Evolutionary conservation across 2,329 filamentous ascomycete genomes (phyloP).

Genomic region (Beauveria brongniartii): DNA sequence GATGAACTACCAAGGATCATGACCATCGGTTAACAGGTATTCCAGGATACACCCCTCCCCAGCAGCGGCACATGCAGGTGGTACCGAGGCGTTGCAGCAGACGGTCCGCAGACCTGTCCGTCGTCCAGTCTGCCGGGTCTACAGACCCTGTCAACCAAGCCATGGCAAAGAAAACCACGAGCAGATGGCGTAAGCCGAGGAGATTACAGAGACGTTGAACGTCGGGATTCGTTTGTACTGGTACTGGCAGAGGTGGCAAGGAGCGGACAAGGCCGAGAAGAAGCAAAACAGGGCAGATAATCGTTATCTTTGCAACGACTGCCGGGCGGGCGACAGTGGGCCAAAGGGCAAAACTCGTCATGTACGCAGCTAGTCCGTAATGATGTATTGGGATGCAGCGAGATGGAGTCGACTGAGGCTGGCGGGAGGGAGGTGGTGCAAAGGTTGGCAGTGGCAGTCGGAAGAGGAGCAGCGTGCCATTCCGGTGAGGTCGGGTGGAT

Average conservation of each 20-base stretch:
- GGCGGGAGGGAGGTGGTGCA: not conserved
- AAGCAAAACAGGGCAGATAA: not conserved
- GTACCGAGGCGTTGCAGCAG: not conserved
- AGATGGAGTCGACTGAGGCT: conserved; percentile 3
- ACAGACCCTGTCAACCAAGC: not conserved
- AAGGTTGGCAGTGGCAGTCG: not conserved
- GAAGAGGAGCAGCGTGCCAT: conserved; percentile 6
- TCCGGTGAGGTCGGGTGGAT: conserved; percentile 1
- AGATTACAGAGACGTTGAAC: conserved; percentile 1
- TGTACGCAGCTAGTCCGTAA: not conserved
- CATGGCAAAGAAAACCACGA: not conserved
- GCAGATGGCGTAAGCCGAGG: not conserved
- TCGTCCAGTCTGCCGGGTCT: conserved; percentile 4
- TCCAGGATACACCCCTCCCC: not conserved
- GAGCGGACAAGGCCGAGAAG: not conserved
- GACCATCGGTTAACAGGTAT: not conserved
- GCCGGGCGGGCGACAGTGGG: not conserved
- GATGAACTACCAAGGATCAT: not conserved
- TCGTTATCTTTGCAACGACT: not conserved
- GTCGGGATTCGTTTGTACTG: not conserved
- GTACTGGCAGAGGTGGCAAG: not conserved
- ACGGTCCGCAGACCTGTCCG: not conserved
- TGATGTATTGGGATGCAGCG: not conserved
- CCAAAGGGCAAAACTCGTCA: not conserved
- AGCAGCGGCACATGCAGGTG: not conserved